These are phyloP conservation scores for Picea mariana DNA, from an alignment of 83 land plant species.

Conservation along the genomic window DNA sequence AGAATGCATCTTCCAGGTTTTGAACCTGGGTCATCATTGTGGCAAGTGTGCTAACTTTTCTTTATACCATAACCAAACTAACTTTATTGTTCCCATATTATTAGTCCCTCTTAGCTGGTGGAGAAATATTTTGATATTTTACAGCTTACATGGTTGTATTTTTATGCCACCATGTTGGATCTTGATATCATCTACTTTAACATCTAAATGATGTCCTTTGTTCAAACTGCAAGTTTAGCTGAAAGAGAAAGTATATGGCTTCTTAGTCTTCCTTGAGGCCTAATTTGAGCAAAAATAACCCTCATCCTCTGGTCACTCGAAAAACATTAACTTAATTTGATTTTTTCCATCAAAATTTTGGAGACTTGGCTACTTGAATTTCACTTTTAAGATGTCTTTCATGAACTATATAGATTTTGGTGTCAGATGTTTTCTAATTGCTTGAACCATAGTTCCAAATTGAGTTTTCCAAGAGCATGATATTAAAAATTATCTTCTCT, in stretches of 20 bases:
- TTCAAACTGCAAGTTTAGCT: neutral
- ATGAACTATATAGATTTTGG: neutral
- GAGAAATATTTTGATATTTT: neutral
- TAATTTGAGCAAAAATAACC: neutral
- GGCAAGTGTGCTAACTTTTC: neutral
- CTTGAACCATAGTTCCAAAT: too few species aligned
- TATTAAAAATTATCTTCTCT: too few species aligned
- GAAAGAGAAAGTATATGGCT: neutral
- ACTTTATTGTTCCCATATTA: neutral
- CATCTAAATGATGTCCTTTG: neutral
- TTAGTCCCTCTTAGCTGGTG: neutral
- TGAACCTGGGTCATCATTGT: neutral
- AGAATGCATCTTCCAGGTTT: too few species aligned
- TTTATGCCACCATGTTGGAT: neutral
- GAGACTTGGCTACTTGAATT: neutral
- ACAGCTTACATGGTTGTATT: too few species aligned
- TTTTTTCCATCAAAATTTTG: neutral
- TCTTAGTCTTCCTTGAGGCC: neutral
- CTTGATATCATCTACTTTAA: neutral
- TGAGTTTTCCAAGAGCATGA: too few species aligned
- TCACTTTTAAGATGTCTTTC: neutral
- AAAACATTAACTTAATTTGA: neutral
- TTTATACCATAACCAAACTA: neutral
- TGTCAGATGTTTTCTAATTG: neutral
- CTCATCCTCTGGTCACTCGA: neutral